Conservation (phyloP, 108 stramenopile species). For the Cyclotella choctawhatcheeana region DNA sequence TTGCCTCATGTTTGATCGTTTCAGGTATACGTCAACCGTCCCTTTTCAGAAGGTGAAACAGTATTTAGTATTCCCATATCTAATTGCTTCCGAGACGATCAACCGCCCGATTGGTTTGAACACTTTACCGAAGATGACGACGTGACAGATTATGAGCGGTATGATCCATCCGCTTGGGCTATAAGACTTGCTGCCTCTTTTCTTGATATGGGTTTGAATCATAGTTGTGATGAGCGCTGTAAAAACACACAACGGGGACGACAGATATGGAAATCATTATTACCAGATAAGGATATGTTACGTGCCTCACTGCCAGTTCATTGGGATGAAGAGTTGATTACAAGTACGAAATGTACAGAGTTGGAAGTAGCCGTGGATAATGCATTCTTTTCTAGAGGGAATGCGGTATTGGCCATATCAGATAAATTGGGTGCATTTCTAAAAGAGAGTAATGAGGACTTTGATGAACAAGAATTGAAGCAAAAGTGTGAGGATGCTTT, state of each 20-base stretch:
- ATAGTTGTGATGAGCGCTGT: constrained; percentile 2
- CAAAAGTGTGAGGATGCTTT: constrained; percentile 44
- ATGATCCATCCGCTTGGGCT: constrained; percentile 61
- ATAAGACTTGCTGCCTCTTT: constrained; percentile 68
- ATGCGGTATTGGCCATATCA: constrained; percentile 50
- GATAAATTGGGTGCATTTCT: constrained; percentile 29
- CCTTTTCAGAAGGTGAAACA: constrained; percentile 38
- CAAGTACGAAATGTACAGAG: constrained; percentile 53
- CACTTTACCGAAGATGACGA: constrained; percentile 22
- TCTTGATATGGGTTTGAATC: constrained; percentile 49
- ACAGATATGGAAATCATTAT: constrained; percentile 53
- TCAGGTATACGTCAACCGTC: not conserved
- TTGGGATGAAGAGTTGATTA: constrained; percentile 64
- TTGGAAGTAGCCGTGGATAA: constrained; percentile 74
- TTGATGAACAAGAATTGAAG: constrained; percentile 17
- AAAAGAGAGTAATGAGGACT: not conserved
- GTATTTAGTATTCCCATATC: constrained; percentile 65
- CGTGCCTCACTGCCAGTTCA: constrained; percentile 72
- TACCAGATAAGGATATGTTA: constrained; percentile 60
- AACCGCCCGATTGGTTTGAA: constrained; percentile 56
- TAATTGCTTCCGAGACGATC: constrained; percentile 72
- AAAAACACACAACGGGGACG: constrained; percentile 16
- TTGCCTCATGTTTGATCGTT: too few relatives aligned
- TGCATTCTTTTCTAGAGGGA: constrained; percentile 72
- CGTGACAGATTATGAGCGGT: constrained; percentile 32